These are phyloP conservation scores for Aspergillus japonicus DNA, from an alignment of 2,329 filamentous ascomycete species.

Conservation along the genomic window DNA sequence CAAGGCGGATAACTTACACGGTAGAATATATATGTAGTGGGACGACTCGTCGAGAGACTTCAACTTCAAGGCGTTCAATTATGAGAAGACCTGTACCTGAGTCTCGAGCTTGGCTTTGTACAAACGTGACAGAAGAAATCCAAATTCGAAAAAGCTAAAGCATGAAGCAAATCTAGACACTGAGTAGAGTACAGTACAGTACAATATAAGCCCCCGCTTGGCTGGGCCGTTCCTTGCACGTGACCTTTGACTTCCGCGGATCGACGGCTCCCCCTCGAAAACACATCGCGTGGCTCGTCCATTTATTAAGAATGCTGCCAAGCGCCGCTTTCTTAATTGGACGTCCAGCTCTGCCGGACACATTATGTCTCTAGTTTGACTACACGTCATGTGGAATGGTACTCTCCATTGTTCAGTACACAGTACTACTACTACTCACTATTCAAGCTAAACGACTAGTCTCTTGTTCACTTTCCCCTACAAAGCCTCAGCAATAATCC, in stretches of 20 bases:
- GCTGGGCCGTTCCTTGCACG: slow-evolving; percentile 12
- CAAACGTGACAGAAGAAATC: too few relatives aligned
- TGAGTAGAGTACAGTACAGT: too few relatives aligned
- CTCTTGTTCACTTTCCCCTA: neutral
- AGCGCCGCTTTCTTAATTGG: slow-evolving; percentile 6
- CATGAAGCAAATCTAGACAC: neutral
- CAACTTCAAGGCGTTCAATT: too few relatives aligned
- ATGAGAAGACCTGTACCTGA: too few relatives aligned
- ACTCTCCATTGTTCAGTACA: neutral
- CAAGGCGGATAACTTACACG: too few relatives aligned
- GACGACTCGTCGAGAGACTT: too few relatives aligned
- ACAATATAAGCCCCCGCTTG: neutral
- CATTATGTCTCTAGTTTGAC: slow-evolving; percentile 13
- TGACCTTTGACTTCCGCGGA: slow-evolving; percentile 16
- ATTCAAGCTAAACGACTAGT: neutral
- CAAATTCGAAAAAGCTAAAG: too few relatives aligned
- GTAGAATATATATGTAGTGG: too few relatives aligned
- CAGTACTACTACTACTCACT: neutral
- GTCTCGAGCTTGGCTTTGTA: too few relatives aligned
- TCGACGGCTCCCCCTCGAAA: slow-evolving; percentile 2
- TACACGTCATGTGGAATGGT: slow-evolving; percentile 11
- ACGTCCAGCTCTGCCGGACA: slow-evolving; percentile 6
- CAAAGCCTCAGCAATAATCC: neutral
- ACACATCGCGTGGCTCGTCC: slow-evolving; percentile 5
- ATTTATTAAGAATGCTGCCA: slow-evolving; percentile 12